A percentile compares a stretch with the other conserved stretches of the same genome.
Conservation (phyloP, 352 stramenopile species). For the Blastocystis sp. region DNA sequence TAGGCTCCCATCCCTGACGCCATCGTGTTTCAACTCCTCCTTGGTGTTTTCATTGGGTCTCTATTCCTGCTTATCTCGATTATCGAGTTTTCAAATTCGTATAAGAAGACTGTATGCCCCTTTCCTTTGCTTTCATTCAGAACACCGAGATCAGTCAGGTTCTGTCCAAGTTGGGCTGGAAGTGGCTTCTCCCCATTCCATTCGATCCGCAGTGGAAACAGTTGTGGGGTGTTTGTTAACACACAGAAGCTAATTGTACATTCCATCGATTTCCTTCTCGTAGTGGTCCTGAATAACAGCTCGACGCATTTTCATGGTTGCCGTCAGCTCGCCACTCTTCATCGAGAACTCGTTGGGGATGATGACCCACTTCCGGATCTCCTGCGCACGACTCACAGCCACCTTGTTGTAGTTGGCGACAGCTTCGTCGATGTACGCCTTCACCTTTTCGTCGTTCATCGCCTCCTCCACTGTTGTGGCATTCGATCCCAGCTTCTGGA, state of each 20-base stretch:
- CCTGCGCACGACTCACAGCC: conserved; percentile 58
- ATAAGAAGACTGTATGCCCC: no score
- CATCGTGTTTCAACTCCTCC: conserved; percentile 27
- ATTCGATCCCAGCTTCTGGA: conserved; percentile 65
- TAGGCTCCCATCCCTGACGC: neutral
- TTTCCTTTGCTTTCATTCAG: no score
- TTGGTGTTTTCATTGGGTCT: neutral
- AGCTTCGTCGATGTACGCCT: conserved; percentile 69
- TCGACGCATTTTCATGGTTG: conserved; percentile 88
- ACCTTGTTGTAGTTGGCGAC: conserved; percentile 62
- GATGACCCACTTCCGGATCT: conserved; percentile 73
- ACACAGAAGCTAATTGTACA: conserved; percentile 66
- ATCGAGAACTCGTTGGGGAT: conserved; percentile 79
- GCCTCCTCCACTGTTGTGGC: conserved; percentile 73
- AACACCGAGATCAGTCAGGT: neutral
- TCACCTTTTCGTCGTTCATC: conserved; percentile 66
- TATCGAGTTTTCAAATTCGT: neutral
- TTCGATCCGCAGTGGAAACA: neutral
- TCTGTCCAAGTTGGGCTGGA: neutral
- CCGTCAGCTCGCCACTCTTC: conserved; percentile 78
- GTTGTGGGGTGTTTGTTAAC: neutral
- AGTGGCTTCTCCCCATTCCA: conserved; percentile 27
- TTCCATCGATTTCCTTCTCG: conserved; percentile 70
- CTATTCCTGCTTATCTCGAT: neutral
- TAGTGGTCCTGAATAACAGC: conserved; percentile 81